Percentiles rank a stretch among this genome's conserved stretches.
Conservation (phyloP, 108 stramenopile species). For the Poteriospumella lacustris region DNA sequence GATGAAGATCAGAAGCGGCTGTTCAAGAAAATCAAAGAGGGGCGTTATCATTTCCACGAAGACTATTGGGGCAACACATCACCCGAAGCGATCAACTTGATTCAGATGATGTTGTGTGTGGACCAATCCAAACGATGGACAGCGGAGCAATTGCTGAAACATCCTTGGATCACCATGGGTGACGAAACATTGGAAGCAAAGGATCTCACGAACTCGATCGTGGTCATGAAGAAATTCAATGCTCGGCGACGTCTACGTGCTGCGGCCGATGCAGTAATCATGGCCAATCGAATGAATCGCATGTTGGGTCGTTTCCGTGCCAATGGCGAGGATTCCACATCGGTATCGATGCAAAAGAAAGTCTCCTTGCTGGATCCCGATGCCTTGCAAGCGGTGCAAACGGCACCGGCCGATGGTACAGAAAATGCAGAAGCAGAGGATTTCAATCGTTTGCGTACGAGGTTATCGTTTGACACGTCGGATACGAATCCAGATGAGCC, state of each 20-base stretch:
- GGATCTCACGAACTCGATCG: slow-evolving; percentile 18
- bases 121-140: slow-evolving; percentile 28
- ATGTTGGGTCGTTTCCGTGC: neutral
- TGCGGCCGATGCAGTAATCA: slow-evolving; percentile 24
- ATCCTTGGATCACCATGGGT: slow-evolving; percentile 31
- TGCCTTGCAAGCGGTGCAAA: too few species aligned
- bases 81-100: slow-evolving; percentile 26
- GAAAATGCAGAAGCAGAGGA: neutral
- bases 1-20: slow-evolving; percentile 30
- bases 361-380: neutral
- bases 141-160: slow-evolving; percentile 20
- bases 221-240: slow-evolving; percentile 25
- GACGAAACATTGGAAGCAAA: slow-evolving; percentile 14
- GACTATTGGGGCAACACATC: slow-evolving; percentile 26
- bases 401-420: neutral
- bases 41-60: slow-evolving; percentile 28
- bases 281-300: slow-evolving; percentile 19
- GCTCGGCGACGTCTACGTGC: slow-evolving; percentile 23
- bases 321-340: neutral
- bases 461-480: neutral
- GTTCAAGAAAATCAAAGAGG: slow-evolving; percentile 32
- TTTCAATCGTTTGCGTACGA: neutral
- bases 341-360: neutral
- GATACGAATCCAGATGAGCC: neutral
- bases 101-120: slow-evolving; percentile 21